These are phyloP conservation scores for Ceratobasidium sp. DNA, from an alignment of 1,284 basidiomycete species.

Conservation along the genomic window DNA sequence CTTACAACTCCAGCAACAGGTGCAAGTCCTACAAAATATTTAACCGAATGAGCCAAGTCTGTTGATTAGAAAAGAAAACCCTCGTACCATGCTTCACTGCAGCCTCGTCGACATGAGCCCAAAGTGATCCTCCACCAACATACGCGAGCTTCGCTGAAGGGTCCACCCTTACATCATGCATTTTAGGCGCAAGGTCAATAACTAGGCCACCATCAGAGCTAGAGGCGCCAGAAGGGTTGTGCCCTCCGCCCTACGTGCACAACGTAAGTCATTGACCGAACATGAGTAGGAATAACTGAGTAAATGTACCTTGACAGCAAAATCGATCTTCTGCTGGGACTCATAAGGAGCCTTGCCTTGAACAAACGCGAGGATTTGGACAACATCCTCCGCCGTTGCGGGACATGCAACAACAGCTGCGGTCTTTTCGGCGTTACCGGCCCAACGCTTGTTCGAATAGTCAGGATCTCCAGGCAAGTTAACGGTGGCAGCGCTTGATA, in stretches of 20 bases:
- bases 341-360: constrained; percentile 24
- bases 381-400: constrained; percentile 33
- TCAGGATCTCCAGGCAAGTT: constrained; percentile 29
- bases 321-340: constrained; percentile 11
- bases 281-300: not conserved
- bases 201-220: constrained; percentile 46
- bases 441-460: constrained; percentile 44
- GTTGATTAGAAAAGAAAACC: not conserved
- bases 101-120: constrained; percentile 31
- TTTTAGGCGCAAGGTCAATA: constrained; percentile 46
- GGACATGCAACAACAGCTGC: constrained; percentile 32
- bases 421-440: constrained; percentile 37
- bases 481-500: constrained; percentile 8
- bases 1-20: not conserved
- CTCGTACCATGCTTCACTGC: constrained; percentile 40
- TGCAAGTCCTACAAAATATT: constrained; percentile 8
- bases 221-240: constrained; percentile 33
- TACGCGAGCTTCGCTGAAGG: constrained; percentile 41
- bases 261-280: not conserved
- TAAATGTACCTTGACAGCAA: constrained; percentile 36
- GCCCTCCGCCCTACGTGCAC: constrained; percentile 39
- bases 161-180: constrained; percentile 46
- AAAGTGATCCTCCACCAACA: constrained; percentile 43
- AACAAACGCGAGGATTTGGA: constrained; percentile 37
- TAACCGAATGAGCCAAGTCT: not conserved